These are phyloP conservation scores for Saccharomycopsis sp. DNA, from an alignment of 805 yeast genomes.

Conservation along the genomic window DNA sequence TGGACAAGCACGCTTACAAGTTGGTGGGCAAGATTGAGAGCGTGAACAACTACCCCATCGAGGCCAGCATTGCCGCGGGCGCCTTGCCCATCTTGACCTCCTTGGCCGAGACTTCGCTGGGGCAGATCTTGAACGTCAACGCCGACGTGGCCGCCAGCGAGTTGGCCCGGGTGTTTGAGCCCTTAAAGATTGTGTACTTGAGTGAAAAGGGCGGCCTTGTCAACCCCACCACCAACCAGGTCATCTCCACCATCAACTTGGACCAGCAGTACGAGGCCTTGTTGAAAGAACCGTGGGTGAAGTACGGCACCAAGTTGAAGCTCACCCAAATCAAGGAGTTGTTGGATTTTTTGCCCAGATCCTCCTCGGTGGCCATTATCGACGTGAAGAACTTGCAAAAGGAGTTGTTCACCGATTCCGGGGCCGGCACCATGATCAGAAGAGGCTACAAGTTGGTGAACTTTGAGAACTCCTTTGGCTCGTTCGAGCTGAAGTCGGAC, in stretches of 20 bases:
- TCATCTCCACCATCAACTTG: conserved; percentile 79
- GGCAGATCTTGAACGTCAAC: conserved; percentile 93
- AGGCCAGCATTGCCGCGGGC: conserved; percentile 92
- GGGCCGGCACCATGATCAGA: conserved; percentile 98
- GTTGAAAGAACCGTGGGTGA: conserved; percentile 94
- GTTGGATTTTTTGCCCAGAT: conserved; percentile 88
- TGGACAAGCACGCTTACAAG: conserved; percentile 84
- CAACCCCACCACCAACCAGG: conserved; percentile 87
- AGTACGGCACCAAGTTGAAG: conserved; percentile 95
- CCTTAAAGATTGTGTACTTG: conserved; percentile 89
- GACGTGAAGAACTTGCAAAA: conserved; percentile 92
- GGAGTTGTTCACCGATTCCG: conserved; percentile 95
- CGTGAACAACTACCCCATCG: conserved; percentile 84
- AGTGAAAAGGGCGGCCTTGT: conserved; percentile 97
- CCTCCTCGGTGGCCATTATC: conserved; percentile 96
- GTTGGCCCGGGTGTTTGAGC: conserved; percentile 92
- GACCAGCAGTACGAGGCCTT: conserved; percentile 93
- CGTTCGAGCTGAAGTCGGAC: conserved; percentile 53
- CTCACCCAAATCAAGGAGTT: conserved; percentile 94
- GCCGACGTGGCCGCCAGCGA: conserved; percentile 99
- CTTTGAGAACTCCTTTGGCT: conserved; percentile 52
- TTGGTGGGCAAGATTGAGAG: conserved; percentile 84
- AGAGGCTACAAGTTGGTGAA: conserved; percentile 86
- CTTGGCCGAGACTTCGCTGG: conserved; percentile 91
- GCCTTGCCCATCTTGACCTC: conserved; percentile 95